Base-by-base conservation (phyloP, 2,329 filamentous ascomycete genomes). In the Talaromyces funiculosus region DNA sequence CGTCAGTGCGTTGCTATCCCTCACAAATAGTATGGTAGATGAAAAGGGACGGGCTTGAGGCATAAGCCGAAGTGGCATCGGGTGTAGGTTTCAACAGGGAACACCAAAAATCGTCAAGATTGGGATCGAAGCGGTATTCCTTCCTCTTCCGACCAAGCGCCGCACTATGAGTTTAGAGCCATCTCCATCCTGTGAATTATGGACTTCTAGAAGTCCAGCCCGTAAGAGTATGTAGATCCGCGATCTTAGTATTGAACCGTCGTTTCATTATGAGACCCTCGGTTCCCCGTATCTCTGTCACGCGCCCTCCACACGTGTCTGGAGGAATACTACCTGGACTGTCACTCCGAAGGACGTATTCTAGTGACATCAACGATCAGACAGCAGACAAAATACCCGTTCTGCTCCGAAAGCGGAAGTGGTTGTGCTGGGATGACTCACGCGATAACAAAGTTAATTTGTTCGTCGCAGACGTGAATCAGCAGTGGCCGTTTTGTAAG, bases 351-450 rank as follows among this genome's bases (percentile, higher is more conserved):
- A 40, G n/a, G n/a, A n/a, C n/a, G n/a, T n/a, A n/a, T n/a, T n/a
- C n/a, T n/a, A n/a, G 38, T 57, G 40, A 47, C 29, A 47, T 57
- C 29, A 26, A 57, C 47, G 53, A 55, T 55, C 53, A 29, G 53
- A 53, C n/a, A 18, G n/a, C 14, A n/a, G 20, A 33, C 47, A 14
- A 9, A 42, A 16, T 47, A 31, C 24, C 40, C 55, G 55, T 51
- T 49, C 42, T 38, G 35, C 57, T 59, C 57, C 57, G 57, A 59
- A 43, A 59, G 45, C 57, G 57, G 57, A 53, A 26, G 53, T 20
- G 20, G 14, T 31, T 26, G 35, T 29, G n/a, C 53, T 26, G 53
- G 9, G 53, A 26, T 57, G 47, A 51, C 47, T 51, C 47, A 51
- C n/a, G 33, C 26, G 29, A 51, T 51, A 51, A 22, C n/a, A 33